Evolutionary conservation across 345 rosid species (phyloP).

Genomic region (Raphanus sativus): DNA sequence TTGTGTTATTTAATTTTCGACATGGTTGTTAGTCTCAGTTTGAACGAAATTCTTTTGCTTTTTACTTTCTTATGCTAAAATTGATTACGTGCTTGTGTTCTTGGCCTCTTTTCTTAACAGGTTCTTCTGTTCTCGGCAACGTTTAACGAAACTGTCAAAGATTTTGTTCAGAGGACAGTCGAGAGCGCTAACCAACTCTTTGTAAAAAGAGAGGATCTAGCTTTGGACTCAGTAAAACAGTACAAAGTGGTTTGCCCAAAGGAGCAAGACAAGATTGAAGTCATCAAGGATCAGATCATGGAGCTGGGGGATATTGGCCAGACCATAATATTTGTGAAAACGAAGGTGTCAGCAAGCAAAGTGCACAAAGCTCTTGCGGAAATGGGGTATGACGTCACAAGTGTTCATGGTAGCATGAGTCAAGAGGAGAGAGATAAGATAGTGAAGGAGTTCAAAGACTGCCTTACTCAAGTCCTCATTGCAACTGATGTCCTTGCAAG

Average conservation of each 20-base stretch:
- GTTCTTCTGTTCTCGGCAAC: conserved; percentile 95
- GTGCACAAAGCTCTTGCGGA: conserved; percentile 66
- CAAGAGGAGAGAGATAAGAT: conserved; percentile 79
- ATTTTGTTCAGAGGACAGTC: conserved; percentile 62
- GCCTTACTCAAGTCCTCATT: conserved; percentile 81
- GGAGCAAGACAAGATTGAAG: conserved; percentile 66
- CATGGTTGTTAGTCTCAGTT: conserved; percentile 18
- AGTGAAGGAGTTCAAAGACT: conserved; percentile 83
- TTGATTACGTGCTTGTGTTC: not conserved
- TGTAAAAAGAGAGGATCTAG: conserved; percentile 88
- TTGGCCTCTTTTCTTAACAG: conserved; percentile 39
- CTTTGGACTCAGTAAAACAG: conserved; percentile 85
- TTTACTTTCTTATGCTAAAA: not conserved
- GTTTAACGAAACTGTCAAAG: conserved; percentile 74
- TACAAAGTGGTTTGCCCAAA: conserved; percentile 84
- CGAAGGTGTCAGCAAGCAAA: conserved; percentile 58
- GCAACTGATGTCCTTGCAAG: conserved; percentile 89
- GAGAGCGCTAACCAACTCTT: conserved; percentile 81
- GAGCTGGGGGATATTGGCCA: conserved; percentile 89
- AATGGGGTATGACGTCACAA: conserved; percentile 80
- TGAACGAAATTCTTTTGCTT: conserved; percentile 1
- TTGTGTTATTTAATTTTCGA: not conserved
- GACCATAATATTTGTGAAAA: conserved; percentile 73
- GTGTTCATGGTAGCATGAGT: conserved; percentile 66
- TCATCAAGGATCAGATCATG: conserved; percentile 76